Percentiles rank a stretch among this genome's conserved stretches.
Conservation (phyloP, 2,329 filamentous ascomycete species). For the Balansia obtecta region DNA sequence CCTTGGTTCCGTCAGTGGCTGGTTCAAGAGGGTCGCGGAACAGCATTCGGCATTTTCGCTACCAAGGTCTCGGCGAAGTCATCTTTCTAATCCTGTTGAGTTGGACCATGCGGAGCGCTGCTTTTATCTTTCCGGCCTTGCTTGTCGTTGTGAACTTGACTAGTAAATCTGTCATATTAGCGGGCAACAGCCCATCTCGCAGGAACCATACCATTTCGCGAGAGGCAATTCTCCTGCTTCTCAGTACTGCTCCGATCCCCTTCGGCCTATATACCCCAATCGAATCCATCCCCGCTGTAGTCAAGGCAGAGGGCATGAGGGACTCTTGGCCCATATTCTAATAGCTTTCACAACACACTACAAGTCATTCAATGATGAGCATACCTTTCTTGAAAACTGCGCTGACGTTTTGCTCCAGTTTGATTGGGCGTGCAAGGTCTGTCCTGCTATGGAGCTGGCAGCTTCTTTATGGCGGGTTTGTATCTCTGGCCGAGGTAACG, state of each 20-base stretch:
- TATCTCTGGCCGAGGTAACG: conserved; percentile 14
- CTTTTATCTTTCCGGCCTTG: conserved; percentile 23
- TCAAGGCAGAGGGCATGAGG: conserved; percentile 9
- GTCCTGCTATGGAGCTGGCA: conserved; percentile 26
- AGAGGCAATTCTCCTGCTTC: conserved; percentile 14
- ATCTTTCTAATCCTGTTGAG: conserved; percentile 28
- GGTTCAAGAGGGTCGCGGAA: conserved; percentile 22
- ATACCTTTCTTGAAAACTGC: not conserved
- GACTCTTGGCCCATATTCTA: conserved; percentile 11
- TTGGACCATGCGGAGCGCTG: conserved; percentile 25
- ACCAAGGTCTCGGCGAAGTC: conserved; percentile 25
- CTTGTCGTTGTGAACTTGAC: conserved; percentile 22
- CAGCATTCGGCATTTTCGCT: conserved; percentile 23
- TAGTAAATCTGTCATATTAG: conserved; percentile 13
- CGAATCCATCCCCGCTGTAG: conserved; percentile 13
- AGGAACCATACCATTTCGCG: conserved; percentile 14
- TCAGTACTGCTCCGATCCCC: conserved; percentile 16
- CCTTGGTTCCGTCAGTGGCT: conserved; percentile 19
- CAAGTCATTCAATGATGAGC: conserved; percentile 5
- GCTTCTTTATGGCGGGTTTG: conserved; percentile 21
- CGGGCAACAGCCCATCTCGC: conserved; percentile 1
- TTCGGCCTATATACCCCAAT: conserved; percentile 20
- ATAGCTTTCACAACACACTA: conserved; percentile 13
- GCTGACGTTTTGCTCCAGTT: conserved; percentile 6
- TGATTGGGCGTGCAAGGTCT: conserved; percentile 13